Evolutionary conservation across 441 rosid genomes (phyloP), one percentile per base, ranked within the genome.

Genomic region (Gossypium aridum): DNA sequence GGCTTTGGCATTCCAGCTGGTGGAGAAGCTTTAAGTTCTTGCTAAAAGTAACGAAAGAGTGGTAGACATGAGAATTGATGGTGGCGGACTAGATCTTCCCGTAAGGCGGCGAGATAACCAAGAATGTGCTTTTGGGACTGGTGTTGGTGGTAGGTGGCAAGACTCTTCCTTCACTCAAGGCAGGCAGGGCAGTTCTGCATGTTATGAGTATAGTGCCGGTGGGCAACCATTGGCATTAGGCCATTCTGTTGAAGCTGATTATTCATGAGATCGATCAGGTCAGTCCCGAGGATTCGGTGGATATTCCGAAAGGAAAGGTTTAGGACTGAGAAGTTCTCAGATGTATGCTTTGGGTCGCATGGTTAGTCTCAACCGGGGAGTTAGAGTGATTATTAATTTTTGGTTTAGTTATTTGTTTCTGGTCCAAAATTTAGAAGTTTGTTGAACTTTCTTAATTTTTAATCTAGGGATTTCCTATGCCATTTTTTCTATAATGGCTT

Each of bases 41-140:
- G 85, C 87, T 54, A 92, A 90, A 49, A 87, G 84, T 67, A 90
- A 87, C 64, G 92, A 88, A 75, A 84, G 91, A 78, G 97, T 96
- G 37, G 76, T 78, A 14, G 97, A 93, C 72, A 83, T 88, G 14
- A 86, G 86, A 77, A 77, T 83, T 0, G 96, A 92, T 0, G 87
- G 97, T 4, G 88, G 91, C 0, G 84, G 92, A 45, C 73, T 90
- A 70, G 97, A 91, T 71, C 78, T 90, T 56, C 81, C 81, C 4
- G n/a, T 61, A 53, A 87, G 96, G 76, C 82, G 98, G 73, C 85
- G 91, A 75, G 98, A 93, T 17, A 75, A 78, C 70, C 92, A 90
- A 77, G 94, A 90, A 69, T 87, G 82, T 77, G 83, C 80, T 68
- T 86, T 80, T 13, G 83, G 74, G 59, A 75, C 56, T 16, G 20